A percentile compares a stretch with the other conserved stretches of the same genome.
Evolutionary conservation across 441 rosid genomes (phyloP).

Genomic region (Breynia disticha): DNA sequence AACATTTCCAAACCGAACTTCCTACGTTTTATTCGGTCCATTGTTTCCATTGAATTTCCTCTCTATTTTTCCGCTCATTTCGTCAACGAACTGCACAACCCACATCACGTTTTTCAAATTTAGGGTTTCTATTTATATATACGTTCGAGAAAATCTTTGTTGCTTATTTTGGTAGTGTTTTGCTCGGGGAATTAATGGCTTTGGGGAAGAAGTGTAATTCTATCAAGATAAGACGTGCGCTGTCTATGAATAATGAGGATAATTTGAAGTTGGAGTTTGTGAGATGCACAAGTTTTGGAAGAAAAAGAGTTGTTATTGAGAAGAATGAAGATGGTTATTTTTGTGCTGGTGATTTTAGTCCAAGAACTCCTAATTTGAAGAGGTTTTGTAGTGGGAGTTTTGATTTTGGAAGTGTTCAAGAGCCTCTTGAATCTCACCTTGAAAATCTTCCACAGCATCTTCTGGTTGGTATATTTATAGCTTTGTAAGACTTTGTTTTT

Average conservation of each 20-base stretch:
- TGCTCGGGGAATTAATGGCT: constrained; percentile 27
- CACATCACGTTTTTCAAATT: constrained; percentile 9
- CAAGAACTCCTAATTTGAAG: constrained; percentile 34
- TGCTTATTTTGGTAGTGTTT: neutral
- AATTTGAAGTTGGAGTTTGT: constrained; percentile 35
- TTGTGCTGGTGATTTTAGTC: neutral
- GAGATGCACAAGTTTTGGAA: constrained; percentile 46
- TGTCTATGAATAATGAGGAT: constrained; percentile 18
- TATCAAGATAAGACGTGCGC: constrained; percentile 21
- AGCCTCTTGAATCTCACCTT: constrained; percentile 29
- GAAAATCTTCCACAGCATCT: constrained; percentile 71
- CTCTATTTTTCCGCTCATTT: neutral
- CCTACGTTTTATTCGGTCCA: no score
- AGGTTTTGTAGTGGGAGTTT: constrained; percentile 33
- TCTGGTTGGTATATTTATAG: constrained; percentile 33
- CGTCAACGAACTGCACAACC: no score
- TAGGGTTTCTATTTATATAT: no score
- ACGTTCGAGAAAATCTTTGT: no score
- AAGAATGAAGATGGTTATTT: constrained; percentile 9
- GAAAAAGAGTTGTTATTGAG: constrained; percentile 58
- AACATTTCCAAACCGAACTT: no score
- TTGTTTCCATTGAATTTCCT: constrained; percentile 3
- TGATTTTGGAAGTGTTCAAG: constrained; percentile 3
- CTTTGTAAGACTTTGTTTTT: neutral
- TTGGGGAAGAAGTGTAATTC: constrained; percentile 28